Evolutionary conservation across 2,329 filamentous ascomycete species (phyloP), one percentile per base, ranked within the genome.

Genomic region (Ceratocystis variospora): DNA sequence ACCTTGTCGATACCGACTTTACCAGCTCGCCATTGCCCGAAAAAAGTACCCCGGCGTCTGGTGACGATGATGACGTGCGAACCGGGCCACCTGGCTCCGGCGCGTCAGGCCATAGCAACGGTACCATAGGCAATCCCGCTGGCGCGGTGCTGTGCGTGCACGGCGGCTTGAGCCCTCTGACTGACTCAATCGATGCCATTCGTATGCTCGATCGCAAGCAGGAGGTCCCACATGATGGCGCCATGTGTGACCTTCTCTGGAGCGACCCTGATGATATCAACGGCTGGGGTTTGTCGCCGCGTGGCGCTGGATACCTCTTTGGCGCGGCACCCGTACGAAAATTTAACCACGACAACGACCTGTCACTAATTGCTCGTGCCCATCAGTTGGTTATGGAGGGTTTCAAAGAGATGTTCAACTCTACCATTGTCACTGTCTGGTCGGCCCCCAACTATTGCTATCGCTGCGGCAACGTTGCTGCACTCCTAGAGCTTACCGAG

Each of bases 331-430:
- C 97, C 67, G 93, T 97, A 72, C 95, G 94, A 72, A 86, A 87
- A 70, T 99, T 99, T 79, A 99, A 97, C 77, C 87, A 96, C 76
- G 84, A 86, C 67, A 99, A 99, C 75, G 90, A 96, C 73, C 82
- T 99, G 33, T 90, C 87, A 25, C 81, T 99, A 64, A 94, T 99
- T 70, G 94, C 93, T 19, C 85, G 94, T 66, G 94, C 94, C 0
- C 94, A 99, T 74, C 94, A 99, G 75, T 85, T 99, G 25, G 94
- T 99, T 70, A 99, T 97, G 94, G 94, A 99, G 75, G 94, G 94
- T 0, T 99, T 96, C 76, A 97, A 97, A 77, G 94, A 97, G 75
- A 97, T 97, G 92, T 99, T 97, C 73, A 90, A 96, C 73, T 88
- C 86, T 15, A 90, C 87, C 61, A 96, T 99, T 70, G 94, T 97